Evolutionary conservation across 2,329 filamentous ascomycete genomes (phyloP).

Genomic region (Dactylonectria macrodidyma): DNA sequence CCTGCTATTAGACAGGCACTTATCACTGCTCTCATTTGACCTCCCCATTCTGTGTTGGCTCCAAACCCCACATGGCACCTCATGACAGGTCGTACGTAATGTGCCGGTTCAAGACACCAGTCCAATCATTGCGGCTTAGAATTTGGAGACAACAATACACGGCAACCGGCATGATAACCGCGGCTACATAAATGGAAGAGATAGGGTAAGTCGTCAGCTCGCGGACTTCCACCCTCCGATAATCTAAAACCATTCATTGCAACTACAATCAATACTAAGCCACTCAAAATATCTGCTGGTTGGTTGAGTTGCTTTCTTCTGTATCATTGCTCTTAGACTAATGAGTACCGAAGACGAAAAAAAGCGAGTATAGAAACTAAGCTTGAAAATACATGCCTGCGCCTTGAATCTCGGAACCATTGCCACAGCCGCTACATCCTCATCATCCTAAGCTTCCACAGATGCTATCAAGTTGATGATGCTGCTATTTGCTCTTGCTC

Average conservation of each 20-base stretch:
- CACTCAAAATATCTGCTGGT: no score
- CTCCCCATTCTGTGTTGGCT: slow-evolving; percentile 27
- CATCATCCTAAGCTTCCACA: slow-evolving; percentile 21
- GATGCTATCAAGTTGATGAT: slow-evolving; percentile 35
- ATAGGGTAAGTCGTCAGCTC: neutral
- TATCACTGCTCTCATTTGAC: slow-evolving; percentile 28
- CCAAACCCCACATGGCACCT: slow-evolving; percentile 9
- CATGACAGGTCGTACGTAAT: neutral
- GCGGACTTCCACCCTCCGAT: neutral
- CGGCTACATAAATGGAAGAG: neutral
- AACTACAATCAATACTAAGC: neutral
- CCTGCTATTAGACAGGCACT: neutral
- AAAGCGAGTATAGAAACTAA: slow-evolving; percentile 26
- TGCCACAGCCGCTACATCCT: slow-evolving; percentile 20
- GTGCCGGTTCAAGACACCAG: neutral
- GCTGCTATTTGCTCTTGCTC: slow-evolving; percentile 37
- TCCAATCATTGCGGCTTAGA: neutral
- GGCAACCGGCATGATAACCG: neutral
- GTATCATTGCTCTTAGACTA: slow-evolving; percentile 9
- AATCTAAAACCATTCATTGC: neutral
- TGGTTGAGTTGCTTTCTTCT: neutral
- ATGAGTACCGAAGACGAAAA: slow-evolving; percentile 6
- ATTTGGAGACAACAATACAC: neutral
- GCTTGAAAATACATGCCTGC: slow-evolving; percentile 33
- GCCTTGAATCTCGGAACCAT: slow-evolving; percentile 32